Percentiles rank a stretch among this genome's conserved stretches.
Conservation (phyloP, 225 moss, liverwort and hornwort genomes). For the Takakia lepidozioides region DNA sequence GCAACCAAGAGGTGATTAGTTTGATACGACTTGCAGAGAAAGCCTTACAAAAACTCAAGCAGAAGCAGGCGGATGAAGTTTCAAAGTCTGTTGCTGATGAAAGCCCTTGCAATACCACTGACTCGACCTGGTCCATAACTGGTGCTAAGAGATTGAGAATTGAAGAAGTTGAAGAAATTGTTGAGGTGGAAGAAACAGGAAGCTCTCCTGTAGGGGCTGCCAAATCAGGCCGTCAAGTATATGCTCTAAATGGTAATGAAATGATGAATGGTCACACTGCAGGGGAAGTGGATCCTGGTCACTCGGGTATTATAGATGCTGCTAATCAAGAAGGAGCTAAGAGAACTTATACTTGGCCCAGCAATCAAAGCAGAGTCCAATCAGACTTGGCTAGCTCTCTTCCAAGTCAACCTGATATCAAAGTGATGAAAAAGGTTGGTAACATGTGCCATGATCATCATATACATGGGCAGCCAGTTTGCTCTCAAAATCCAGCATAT, state of each 20-base stretch:
- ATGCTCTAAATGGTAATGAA: no score
- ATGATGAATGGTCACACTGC: background rate
- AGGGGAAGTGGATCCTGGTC: background rate
- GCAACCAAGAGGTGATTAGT: constrained; percentile 19
- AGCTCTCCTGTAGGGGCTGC: no score
- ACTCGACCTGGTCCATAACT: background rate
- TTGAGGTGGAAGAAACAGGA: background rate
- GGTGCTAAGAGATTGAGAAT: constrained; percentile 15
- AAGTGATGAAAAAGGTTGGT: background rate
- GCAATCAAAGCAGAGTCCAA: background rate
- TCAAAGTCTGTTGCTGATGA: constrained; percentile 7
- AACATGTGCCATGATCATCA: no score
- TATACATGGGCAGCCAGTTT: no score
- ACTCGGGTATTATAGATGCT: background rate
- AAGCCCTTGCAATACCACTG: no score
- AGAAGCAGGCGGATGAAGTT: constrained; percentile 8
- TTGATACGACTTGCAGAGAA: constrained; percentile 7
- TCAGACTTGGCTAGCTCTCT: background rate
- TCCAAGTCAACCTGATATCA: background rate
- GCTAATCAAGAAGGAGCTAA: background rate
- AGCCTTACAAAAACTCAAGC: constrained; percentile 8
- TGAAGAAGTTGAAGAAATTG: constrained; percentile 15
- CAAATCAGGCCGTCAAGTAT: no score
- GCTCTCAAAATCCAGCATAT: no score
- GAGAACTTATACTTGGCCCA: background rate